Conservation (phyloP, 2,329 filamentous ascomycete species). For the Phaeosphaeria sp. region DNA sequence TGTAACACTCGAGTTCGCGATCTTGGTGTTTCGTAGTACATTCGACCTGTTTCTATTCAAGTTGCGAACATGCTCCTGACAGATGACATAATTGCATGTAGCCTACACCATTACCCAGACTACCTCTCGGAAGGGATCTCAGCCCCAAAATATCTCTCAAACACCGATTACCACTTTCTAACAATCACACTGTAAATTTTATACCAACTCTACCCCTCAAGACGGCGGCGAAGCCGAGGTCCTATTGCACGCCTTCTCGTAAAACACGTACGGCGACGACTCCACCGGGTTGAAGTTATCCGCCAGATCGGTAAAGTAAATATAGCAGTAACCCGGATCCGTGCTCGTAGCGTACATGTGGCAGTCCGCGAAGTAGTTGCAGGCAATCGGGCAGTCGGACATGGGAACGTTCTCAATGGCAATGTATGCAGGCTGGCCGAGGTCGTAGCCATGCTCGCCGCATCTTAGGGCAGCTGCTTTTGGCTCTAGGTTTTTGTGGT, state of each 20-base stretch:
- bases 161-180: neutral
- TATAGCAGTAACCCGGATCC: neutral
- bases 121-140: too few relatives aligned
- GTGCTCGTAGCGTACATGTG: neutral
- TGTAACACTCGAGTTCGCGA: too few relatives aligned
- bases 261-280: neutral
- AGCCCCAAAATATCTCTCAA: neutral
- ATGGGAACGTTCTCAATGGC: slow-evolving; percentile 3
- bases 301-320: neutral
- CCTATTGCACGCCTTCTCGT: neutral
- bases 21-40: too few relatives aligned
- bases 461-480: slow-evolving; percentile 1
- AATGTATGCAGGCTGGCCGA: neutral
- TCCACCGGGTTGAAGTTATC: neutral
- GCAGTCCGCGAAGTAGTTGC: slow-evolving; percentile 1
- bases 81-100: too few relatives aligned
- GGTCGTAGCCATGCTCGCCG: slow-evolving; percentile 2
- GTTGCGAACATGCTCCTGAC: too few relatives aligned
- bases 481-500: neutral
- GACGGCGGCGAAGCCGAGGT: neutral
- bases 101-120: too few relatives aligned
- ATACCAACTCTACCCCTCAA: neutral
- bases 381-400: neutral
- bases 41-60: too few relatives aligned
- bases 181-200: neutral